Evolutionary conservation across 2,329 filamentous ascomycete genomes (phyloP).

Genomic region (Claviceps citrina): DNA sequence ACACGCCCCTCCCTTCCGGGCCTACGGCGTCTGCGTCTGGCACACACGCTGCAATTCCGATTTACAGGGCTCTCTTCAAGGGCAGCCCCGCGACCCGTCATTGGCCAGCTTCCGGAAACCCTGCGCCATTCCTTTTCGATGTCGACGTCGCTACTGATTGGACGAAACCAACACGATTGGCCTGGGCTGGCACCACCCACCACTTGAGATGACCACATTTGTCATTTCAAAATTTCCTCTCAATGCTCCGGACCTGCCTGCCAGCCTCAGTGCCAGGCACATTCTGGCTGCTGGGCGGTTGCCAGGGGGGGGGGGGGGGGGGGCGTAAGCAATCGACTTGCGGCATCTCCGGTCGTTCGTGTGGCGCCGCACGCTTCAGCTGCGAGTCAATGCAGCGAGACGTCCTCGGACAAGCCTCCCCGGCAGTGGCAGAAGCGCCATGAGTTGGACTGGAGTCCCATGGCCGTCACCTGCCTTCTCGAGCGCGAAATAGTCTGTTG

Average conservation of each 20-base stretch:
- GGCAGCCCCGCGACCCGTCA: slow-evolving; percentile 17
- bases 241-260: no score
- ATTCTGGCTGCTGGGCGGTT: no score
- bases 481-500: not conserved
- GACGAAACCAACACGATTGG: not conserved
- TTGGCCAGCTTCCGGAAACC: slow-evolving; percentile 8
- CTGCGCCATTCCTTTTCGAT: slow-evolving; percentile 9
- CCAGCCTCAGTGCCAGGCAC: no score
- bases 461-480: not conserved
- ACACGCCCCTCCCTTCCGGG: slow-evolving; percentile 5
- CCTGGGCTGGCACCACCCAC: no score
- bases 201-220: no score
- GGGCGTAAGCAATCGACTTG: not conserved
- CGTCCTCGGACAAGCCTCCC: not conserved
- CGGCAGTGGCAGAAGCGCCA: not conserved
- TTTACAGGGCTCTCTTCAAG: slow-evolving; percentile 14
- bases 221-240: no score
- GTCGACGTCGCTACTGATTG: slow-evolving; percentile 6
- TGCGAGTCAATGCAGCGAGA: not conserved
- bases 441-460: not conserved
- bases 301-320: no score
- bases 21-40: slow-evolving; percentile 6
- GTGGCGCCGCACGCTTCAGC: not conserved
- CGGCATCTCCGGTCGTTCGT: not conserved
- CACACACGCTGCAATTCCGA: slow-evolving; percentile 18